Percentiles rank a stretch among this genome's conserved stretches.
phyloP scores from a whole-genome alignment of 1,284 basidiomycete genomes.

The Tilletia indica region DNA sequence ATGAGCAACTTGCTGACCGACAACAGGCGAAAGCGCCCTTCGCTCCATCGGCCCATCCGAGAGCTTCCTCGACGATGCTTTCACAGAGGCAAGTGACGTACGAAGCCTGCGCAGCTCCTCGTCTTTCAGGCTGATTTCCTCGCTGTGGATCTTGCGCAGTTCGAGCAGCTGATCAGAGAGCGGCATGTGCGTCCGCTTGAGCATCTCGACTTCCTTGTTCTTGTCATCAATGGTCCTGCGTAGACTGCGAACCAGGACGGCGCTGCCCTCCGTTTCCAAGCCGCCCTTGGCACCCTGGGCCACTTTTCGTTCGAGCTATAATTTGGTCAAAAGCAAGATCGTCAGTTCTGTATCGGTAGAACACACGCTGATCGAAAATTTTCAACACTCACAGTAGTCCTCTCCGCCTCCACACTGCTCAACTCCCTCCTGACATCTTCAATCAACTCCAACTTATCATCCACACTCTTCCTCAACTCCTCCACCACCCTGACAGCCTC shows the following conservation, averaged over 20 bases:
- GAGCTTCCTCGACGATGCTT: constrained; percentile 37
- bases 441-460: constrained; percentile 31
- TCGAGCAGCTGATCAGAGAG: constrained; percentile 9
- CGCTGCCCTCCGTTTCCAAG: background rate
- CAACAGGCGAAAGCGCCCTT: constrained; percentile 22
- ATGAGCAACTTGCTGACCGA: constrained; percentile 20
- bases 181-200: constrained; percentile 35
- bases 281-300: background rate
- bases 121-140: constrained; percentile 22
- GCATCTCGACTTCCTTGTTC: constrained; percentile 34
- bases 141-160: constrained; percentile 15
- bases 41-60: constrained; percentile 2
- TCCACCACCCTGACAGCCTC: constrained; percentile 20
- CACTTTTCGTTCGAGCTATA: background rate
- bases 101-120: constrained; percentile 31
- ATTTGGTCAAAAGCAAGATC: background rate
- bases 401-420: constrained; percentile 2
- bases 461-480: constrained; percentile 9
- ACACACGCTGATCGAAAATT: background rate
- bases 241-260: background rate
- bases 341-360: background rate
- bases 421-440: constrained; percentile 16
- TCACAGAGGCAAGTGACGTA: constrained; percentile 55
- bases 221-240: constrained; percentile 27
- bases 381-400: constrained; percentile 1